Evolutionary conservation across 1,284 basidiomycete species (phyloP), one percentile per base, ranked within the genome.

Genomic region (Rhodotorula sp.): DNA sequence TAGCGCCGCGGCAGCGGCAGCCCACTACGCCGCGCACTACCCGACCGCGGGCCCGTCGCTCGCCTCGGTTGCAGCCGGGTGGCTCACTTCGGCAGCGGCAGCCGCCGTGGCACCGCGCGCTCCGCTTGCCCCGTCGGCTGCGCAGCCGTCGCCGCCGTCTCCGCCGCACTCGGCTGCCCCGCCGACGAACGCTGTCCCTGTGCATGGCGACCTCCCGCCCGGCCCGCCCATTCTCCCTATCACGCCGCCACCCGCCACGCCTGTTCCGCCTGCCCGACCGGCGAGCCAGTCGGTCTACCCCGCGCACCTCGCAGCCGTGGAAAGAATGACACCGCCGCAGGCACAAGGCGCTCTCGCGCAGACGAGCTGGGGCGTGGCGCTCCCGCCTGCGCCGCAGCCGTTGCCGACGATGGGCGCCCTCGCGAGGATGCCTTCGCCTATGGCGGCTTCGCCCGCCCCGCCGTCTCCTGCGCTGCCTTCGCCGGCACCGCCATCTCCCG

Each of bases 331-430:
- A n/a, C 34, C 4, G 34, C 22, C 22, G 22, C 54, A 36, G 32
- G 13, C 27, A 32, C 19, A 34, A 21, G 53, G 32, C 50, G 2
- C 50, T 12, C n/a, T 51, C 15, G n/a, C 12, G n/a, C 50, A 51
- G 50, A 51, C 50, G n/a, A 51, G 50, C 50, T 36, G 22, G 34
- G 34, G 34, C 22, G 34, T 21, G 36, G 2, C 22, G 34, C 1
- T 36, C 6, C 22, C 34, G 22, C 22, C 54, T 13, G 8, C 34
- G 12, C 9, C 50, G 50, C 27, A 15, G 12, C 10, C 50, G n/a
- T 12, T 50, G 25, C 6, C n/a, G 15, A 1, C 50, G 13, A n/a
- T 4, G 3, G 2, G 2, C n/a, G n/a, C n/a, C 1, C 1, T n/a
- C 12, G n/a, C 50, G 13, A 51, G 50, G 50, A n/a, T 51, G 12